Percentiles rank a stretch among this genome's conserved stretches.
Evolutionary conservation across 176 grass and related monocot genomes (phyloP).

Genomic region (Rhynchospora pubera): DNA sequence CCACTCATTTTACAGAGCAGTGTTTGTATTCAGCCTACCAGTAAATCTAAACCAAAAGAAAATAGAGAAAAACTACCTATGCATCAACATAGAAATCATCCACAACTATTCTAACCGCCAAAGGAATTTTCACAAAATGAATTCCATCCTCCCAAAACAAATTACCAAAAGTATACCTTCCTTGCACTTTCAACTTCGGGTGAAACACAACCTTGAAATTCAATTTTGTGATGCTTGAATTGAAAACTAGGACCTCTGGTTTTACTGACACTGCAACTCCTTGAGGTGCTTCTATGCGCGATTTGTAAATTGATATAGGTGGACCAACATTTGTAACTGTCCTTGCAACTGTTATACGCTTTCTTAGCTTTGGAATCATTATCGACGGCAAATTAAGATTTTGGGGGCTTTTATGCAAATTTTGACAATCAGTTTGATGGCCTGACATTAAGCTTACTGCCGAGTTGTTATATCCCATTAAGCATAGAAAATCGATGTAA

Average conservation of each 20-base stretch:
- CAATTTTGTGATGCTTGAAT: slow-evolving; percentile 32
- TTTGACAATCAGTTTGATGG: slow-evolving; percentile 38
- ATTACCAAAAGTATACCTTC: slow-evolving; percentile 78
- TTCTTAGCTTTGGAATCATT: slow-evolving; percentile 53
- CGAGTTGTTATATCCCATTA: slow-evolving; percentile 77
- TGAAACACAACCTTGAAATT: slow-evolving; percentile 62
- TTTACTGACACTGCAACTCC: slow-evolving; percentile 51
- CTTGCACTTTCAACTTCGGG: slow-evolving; percentile 55
- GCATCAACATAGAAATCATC: slow-evolving; percentile 54
- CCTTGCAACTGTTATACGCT: slow-evolving; percentile 59
- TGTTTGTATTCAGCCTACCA: neutral
- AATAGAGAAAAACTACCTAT: slow-evolving; percentile 17
- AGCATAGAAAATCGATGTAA: slow-evolving; percentile 74
- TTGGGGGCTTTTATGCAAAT: slow-evolving; percentile 30
- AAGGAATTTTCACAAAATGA: slow-evolving; percentile 62
- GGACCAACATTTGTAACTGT: slow-evolving; percentile 83
- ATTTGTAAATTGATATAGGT: slow-evolving; percentile 39
- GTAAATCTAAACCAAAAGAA: neutral
- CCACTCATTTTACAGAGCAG: neutral
- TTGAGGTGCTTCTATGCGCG: slow-evolving; percentile 48
- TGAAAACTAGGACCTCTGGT: slow-evolving; percentile 59
- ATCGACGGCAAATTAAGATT: slow-evolving; percentile 84
- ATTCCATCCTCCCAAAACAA: slow-evolving; percentile 70
- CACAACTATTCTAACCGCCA: slow-evolving; percentile 51
- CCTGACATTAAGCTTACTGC: slow-evolving; percentile 54